These are phyloP conservation scores for Coniochaeta prunicola DNA, from an alignment of 2,329 filamentous ascomycete genomes.

Conservation along the genomic window DNA sequence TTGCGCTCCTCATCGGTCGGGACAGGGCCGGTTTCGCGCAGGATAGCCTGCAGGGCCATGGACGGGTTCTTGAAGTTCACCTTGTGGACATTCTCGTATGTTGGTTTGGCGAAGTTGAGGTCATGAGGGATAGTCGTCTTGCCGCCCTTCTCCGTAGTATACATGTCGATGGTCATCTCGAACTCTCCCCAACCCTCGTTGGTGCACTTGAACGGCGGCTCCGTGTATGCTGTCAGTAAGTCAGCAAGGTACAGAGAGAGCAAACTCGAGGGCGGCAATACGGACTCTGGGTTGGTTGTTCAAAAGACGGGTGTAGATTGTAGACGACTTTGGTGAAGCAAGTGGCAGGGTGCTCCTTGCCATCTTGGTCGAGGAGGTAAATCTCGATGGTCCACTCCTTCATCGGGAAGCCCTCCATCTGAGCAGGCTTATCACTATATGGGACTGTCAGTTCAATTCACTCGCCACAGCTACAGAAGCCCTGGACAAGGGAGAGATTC, in stretches of 20 bases:
- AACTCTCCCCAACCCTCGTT: constrained; percentile 99
- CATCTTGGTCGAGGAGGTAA: constrained; percentile 76
- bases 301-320: constrained; percentile 90
- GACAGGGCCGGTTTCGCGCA: constrained; percentile 82
- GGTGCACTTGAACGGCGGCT: constrained; percentile 78
- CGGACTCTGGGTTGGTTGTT: constrained; percentile 77
- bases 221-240: constrained; percentile 58
- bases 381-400: constrained; percentile 86
- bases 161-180: constrained; percentile 82
- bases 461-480: not conserved
- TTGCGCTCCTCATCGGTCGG: constrained; percentile 62
- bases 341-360: constrained; percentile 73
- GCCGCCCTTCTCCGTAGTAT: constrained; percentile 75
- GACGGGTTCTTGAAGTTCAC: constrained; percentile 92
- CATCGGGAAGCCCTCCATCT: constrained; percentile 84
- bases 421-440: constrained; percentile 68
- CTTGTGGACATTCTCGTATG: constrained; percentile 76
- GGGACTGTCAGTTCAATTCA: constrained; percentile 10
- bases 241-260: not conserved
- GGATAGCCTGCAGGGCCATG: constrained; percentile 67
- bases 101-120: constrained; percentile 76
- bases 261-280: constrained; percentile 11
- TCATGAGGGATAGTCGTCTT: constrained; percentile 80
- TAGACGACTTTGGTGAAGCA: constrained; percentile 92
- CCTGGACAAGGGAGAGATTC: not conserved